Evolutionary conservation across 2,329 filamentous ascomycete species (phyloP).

Genomic region (Sclerotinia trifoliorum): DNA sequence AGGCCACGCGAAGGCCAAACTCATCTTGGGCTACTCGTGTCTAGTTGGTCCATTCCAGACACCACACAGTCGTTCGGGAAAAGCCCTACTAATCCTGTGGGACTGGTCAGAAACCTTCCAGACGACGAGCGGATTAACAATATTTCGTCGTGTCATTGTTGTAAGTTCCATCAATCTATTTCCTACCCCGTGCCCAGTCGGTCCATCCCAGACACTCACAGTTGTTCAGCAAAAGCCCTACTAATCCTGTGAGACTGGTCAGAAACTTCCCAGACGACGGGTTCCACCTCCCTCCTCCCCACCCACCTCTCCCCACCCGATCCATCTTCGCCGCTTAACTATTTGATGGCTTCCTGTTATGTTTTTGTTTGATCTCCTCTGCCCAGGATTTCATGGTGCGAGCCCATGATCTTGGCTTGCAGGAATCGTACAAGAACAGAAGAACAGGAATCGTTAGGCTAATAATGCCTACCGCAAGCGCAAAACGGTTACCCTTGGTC

Average conservation of each 20-base stretch:
- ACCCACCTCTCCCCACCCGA: background rate
- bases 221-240: background rate
- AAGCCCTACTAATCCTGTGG: background rate
- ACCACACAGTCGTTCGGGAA: background rate
- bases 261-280: background rate
- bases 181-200: background rate
- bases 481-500: too few relatives aligned
- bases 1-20: slow-evolving; percentile 1
- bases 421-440: background rate
- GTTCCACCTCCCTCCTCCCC: background rate
- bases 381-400: background rate
- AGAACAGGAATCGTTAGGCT: background rate
- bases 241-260: background rate
- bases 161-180: too few relatives aligned
- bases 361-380: background rate
- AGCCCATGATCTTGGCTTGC: background rate
- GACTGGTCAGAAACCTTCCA: background rate
- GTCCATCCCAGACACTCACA: slow-evolving; percentile 1
- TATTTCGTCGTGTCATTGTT: too few relatives aligned
- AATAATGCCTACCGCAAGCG: background rate
- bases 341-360: too few relatives aligned
- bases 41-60: background rate
- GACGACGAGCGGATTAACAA: background rate
- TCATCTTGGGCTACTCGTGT: slow-evolving; percentile 5
- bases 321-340: background rate